phyloP scores from a whole-genome alignment of 2,329 filamentous ascomycete genomes.

The Trichoderma guizhouense region DNA sequence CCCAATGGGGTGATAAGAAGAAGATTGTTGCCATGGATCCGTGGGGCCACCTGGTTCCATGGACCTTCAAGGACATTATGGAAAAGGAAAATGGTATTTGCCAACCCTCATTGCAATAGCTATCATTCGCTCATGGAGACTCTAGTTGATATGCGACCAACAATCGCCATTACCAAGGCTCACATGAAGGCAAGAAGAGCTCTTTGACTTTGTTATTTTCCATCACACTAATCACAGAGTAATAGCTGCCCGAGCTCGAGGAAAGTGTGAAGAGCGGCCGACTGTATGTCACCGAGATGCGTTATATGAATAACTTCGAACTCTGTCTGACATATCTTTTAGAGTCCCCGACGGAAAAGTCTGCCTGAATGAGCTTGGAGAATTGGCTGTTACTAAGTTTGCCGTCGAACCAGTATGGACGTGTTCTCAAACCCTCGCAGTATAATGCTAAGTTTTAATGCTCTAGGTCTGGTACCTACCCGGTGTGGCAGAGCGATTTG shows the following conservation, averaged over 20 bases:
- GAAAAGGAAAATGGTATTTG: conserved; percentile 63
- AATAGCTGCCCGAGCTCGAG: conserved; percentile 79
- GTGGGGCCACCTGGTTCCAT: conserved; percentile 80
- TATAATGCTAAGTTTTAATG: not conserved
- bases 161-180: conserved; percentile 86
- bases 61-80: conserved; percentile 77
- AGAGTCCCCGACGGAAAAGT: conserved; percentile 79
- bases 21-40: conserved; percentile 99
- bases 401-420: conserved; percentile 82
- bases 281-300: conserved; percentile 46
- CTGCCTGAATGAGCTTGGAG: conserved; percentile 78
- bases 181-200: conserved; percentile 70
- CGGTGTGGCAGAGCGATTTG: conserved; percentile 87
- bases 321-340: conserved; percentile 18
- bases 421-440: not conserved
- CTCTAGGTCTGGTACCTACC: conserved; percentile 72
- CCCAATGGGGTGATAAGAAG: conserved; percentile 82
- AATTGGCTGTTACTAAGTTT: conserved; percentile 92
- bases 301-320: not conserved
- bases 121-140: conserved; percentile 7
- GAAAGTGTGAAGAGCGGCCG: conserved; percentile 79
- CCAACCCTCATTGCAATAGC: not conserved
- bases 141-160: conserved; percentile 79
- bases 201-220: not conserved
- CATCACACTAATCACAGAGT: not conserved